Conservation (phyloP, 2,329 filamentous ascomycete species). For the Dothideomycetes sp. region DNA sequence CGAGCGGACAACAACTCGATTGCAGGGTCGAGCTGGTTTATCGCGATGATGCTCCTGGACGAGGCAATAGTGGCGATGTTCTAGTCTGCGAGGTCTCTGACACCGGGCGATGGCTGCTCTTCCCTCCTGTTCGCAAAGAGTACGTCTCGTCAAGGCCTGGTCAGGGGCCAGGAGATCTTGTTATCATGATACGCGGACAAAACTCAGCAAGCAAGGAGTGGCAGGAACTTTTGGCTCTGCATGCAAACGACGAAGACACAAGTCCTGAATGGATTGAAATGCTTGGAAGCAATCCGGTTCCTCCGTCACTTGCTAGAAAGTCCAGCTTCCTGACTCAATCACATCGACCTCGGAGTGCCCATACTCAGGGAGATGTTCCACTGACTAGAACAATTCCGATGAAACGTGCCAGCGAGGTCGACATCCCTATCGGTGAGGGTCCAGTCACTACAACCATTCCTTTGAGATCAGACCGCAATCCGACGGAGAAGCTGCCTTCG, state of each 20-base stretch:
- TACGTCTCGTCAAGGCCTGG: conserved; percentile 73
- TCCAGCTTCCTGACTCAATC: conserved; percentile 39
- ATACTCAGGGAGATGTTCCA: neutral
- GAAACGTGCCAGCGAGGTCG: conserved; percentile 40
- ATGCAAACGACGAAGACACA: conserved; percentile 65
- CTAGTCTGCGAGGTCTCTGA: conserved; percentile 84
- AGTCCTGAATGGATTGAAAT: conserved; percentile 81
- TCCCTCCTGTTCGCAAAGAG: conserved; percentile 70
- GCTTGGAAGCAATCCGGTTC: conserved; percentile 57
- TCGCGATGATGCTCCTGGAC: conserved; percentile 65
- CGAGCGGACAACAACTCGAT: conserved; percentile 79
- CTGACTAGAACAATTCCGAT: neutral
- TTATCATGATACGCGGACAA: conserved; percentile 76
- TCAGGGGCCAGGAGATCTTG: conserved; percentile 60
- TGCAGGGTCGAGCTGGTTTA: conserved; percentile 82
- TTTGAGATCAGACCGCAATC: conserved; percentile 23
- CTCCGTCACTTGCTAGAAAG: conserved; percentile 47
- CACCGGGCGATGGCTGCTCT: conserved; percentile 71
- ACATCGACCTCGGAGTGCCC: conserved; percentile 6
- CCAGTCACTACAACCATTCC: conserved; percentile 38
- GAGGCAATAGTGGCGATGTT: conserved; percentile 67
- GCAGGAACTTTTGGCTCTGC: conserved; percentile 75
- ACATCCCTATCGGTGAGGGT: conserved; percentile 54
- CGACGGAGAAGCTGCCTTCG: neutral
- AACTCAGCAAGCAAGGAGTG: conserved; percentile 57